Conservation (phyloP, 495 filamentous ascomycete species). For the Neurospora sp. region DNA sequence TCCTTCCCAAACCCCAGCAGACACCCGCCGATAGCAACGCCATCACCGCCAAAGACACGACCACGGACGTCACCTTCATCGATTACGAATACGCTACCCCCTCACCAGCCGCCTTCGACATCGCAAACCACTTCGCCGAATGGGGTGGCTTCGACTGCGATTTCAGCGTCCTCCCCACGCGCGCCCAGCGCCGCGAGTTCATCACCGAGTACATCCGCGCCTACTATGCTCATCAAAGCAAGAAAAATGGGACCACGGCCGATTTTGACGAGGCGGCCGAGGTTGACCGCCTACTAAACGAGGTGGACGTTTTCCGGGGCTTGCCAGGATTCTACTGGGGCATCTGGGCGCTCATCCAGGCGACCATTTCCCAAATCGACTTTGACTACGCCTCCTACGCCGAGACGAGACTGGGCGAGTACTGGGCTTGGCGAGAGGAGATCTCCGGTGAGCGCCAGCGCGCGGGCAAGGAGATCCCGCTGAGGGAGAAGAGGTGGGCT, state of each 20-base stretch:
- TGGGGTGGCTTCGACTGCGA: conserved; percentile 98
- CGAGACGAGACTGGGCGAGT: conserved; percentile 78
- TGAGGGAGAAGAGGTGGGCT: conserved; percentile 81
- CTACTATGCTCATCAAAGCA: conserved; percentile 50
- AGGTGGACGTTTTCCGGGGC: conserved; percentile 82
- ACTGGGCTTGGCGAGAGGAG: conserved; percentile 87
- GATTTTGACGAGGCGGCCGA: conserved; percentile 49
- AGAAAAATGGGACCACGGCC: conserved; percentile 23
- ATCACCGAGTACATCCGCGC: conserved; percentile 65
- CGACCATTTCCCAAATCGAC: conserved; percentile 88
- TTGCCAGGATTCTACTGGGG: conserved; percentile 87
- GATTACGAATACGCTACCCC: conserved; percentile 97
- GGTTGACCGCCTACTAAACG: conserved; percentile 48
- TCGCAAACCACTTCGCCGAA: conserved; percentile 98
- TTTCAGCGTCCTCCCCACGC: conserved; percentile 70
- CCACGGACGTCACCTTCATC: conserved; percentile 69
- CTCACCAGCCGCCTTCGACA: conserved; percentile 92
- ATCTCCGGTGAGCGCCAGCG: conserved; percentile 47
- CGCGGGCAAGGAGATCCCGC: conserved; percentile 49
- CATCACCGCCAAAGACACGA: conserved; percentile 16
- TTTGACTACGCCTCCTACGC: conserved; percentile 96
- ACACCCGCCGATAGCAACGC: conserved; percentile 17
- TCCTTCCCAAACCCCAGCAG: conserved; percentile 44
- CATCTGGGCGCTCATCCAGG: conserved; percentile 94
- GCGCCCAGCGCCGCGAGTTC: conserved; percentile 68